phyloP scores from a whole-genome alignment of 2,329 filamentous ascomycete species.

The Phyllosticta paracitricarpa region DNA sequence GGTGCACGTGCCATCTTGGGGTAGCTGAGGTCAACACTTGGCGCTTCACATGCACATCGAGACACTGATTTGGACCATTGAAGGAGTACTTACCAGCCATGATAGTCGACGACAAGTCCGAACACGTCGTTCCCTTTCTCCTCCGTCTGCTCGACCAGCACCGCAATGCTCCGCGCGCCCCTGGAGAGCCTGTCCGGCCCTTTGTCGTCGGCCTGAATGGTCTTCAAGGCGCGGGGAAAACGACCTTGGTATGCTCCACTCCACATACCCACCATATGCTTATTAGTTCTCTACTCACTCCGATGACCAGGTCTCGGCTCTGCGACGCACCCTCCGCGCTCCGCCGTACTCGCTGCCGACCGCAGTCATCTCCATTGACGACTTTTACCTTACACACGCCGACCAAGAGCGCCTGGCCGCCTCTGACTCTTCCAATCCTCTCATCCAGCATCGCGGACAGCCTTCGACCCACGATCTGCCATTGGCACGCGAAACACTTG shows the following conservation, averaged over 20 bases:
- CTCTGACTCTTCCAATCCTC: slow-evolving; percentile 57
- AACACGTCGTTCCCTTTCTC: slow-evolving; percentile 69
- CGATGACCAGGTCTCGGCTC: slow-evolving; percentile 43
- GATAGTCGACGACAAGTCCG: slow-evolving; percentile 65
- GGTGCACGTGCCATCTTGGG: neutral
- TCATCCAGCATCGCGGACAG: slow-evolving; percentile 74
- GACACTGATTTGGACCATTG: too few relatives aligned
- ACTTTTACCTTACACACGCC: slow-evolving; percentile 71
- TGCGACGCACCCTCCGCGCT: slow-evolving; percentile 51
- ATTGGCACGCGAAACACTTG: slow-evolving; percentile 55
- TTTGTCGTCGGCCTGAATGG: slow-evolving; percentile 82
- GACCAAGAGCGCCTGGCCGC: slow-evolving; percentile 57
- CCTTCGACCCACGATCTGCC: slow-evolving; percentile 72
- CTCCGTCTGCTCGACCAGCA: slow-evolving; percentile 49
- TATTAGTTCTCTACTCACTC: neutral
- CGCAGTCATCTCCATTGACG: slow-evolving; percentile 73
- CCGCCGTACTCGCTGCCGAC: slow-evolving; percentile 51
- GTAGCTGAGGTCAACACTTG: neutral
- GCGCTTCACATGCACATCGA: slow-evolving; percentile 10
- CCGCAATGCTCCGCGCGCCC: slow-evolving; percentile 15
- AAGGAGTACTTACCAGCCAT: slow-evolving; percentile 17
- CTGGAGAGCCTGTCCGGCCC: slow-evolving; percentile 38
- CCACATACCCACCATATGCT: neutral
- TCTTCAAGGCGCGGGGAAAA: slow-evolving; percentile 82
- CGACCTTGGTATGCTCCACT: slow-evolving; percentile 53